Percentiles rank a stretch among this genome's conserved stretches.
These are phyloP conservation scores for Pittosporum tobira DNA, from an alignment of 129 eudicot species.

Conservation along the genomic window DNA sequence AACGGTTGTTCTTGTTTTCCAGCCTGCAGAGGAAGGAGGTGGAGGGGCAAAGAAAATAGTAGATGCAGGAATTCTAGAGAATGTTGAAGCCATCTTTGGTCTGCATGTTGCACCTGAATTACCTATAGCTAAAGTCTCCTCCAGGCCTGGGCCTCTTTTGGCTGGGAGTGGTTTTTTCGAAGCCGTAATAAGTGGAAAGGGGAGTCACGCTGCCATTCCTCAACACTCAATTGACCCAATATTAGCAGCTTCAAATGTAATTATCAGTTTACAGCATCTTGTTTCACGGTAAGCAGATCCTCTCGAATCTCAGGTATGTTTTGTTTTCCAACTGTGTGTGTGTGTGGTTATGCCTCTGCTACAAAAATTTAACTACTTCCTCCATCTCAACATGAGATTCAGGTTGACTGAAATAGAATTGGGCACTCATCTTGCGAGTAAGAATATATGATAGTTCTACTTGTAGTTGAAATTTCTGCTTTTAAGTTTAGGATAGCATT, in stretches of 20 bases:
- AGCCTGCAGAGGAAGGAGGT: constrained; percentile 97
- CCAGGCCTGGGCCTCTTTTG: constrained; percentile 68
- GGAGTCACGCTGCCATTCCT: constrained; percentile 98
- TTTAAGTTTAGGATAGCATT: no score
- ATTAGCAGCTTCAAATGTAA: constrained; percentile 83
- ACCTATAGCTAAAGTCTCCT: constrained; percentile 54
- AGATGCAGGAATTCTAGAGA: constrained; percentile 62
- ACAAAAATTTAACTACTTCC: no score
- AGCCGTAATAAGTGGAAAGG: constrained; percentile 78
- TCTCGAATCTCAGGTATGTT: constrained; percentile 76
- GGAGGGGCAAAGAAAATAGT: constrained; percentile 79
- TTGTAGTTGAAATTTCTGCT: not conserved
- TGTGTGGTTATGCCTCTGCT: no score
- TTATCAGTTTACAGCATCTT: constrained; percentile 82
- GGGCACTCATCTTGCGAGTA: not conserved
- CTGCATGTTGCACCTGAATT: constrained; percentile 53
- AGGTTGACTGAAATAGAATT: no score
- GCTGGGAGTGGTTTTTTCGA: constrained; percentile 86
- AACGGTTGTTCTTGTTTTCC: constrained; percentile 86
- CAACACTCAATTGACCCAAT: constrained; percentile 96
- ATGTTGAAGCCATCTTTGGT: constrained; percentile 89
- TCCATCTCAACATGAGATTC: no score
- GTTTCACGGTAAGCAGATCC: constrained; percentile 98
- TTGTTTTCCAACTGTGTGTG: not conserved
- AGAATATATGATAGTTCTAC: not conserved